phyloP scores from a whole-genome alignment of 495 filamentous ascomycete genomes.

The Aspergillus panamensis region DNA sequence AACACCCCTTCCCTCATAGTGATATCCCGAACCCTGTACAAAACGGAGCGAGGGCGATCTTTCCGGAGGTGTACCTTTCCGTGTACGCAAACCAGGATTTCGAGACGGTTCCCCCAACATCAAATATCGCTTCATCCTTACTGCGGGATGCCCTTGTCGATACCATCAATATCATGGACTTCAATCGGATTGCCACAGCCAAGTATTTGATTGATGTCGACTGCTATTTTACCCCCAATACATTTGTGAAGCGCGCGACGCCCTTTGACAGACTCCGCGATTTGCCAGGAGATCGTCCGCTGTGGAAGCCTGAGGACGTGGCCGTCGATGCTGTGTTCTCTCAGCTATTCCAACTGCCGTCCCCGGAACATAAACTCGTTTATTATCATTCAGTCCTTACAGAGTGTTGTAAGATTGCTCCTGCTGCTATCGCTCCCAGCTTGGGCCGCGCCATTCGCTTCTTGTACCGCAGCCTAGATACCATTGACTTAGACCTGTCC shows the following conservation, averaged over 20 bases:
- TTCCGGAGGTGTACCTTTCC: slow-evolving; percentile 92
- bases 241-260: slow-evolving; percentile 88
- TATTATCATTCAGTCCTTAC: slow-evolving; percentile 96
- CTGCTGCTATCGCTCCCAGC: slow-evolving; percentile 92
- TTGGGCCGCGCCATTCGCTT: slow-evolving; percentile 91
- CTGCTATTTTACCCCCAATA: slow-evolving; percentile 83
- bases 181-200: slow-evolving; percentile 82
- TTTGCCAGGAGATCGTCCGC: slow-evolving; percentile 56
- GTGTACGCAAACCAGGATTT: slow-evolving; percentile 86
- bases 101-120: slow-evolving; percentile 80
- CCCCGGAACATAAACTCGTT: slow-evolving; percentile 87
- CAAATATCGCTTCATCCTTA: slow-evolving; percentile 72
- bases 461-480: slow-evolving; percentile 73
- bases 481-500: slow-evolving; percentile 80
- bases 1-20: slow-evolving; percentile 73
- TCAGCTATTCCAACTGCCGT: slow-evolving; percentile 83
- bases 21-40: slow-evolving; percentile 68
- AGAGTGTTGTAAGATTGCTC: slow-evolving; percentile 91
- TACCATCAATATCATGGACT: slow-evolving; percentile 90
- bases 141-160: slow-evolving; percentile 84
- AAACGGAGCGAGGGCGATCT: slow-evolving; percentile 69
- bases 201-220: slow-evolving; percentile 91
- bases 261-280: slow-evolving; percentile 86
- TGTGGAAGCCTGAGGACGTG: slow-evolving; percentile 98
- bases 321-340: slow-evolving; percentile 96